Evolutionary conservation across 2,329 filamentous ascomycete genomes (phyloP).

Genomic region (Penicillium sp.): DNA sequence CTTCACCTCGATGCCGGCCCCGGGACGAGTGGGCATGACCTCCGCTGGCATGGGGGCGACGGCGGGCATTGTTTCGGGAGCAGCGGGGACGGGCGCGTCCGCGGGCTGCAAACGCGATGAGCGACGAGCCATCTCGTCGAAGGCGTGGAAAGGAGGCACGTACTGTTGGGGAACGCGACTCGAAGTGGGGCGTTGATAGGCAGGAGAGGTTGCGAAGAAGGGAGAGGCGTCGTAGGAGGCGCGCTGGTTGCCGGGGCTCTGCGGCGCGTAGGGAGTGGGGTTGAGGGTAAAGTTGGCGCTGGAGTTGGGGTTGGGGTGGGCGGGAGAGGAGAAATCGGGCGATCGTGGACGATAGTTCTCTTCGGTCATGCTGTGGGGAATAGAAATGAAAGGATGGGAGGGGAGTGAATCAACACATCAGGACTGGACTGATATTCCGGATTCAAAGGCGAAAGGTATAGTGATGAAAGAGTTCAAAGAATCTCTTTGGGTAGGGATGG

Average conservation of each 20-base stretch:
- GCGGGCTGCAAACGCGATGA: slow-evolving; percentile 42
- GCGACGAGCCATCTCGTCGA: slow-evolving; percentile 46
- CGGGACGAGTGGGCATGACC: slow-evolving; percentile 29
- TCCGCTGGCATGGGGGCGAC: slow-evolving; percentile 29
- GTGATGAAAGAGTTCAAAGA: background rate
- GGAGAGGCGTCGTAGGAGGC: slow-evolving; percentile 51
- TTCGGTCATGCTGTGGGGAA: slow-evolving; percentile 45
- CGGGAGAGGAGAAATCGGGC: slow-evolving; percentile 53
- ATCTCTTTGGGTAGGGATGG: slow-evolving; percentile 10
- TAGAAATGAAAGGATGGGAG: slow-evolving; percentile 3
- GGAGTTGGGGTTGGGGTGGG: slow-evolving; percentile 24
- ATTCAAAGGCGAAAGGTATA: background rate
- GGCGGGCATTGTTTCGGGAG: slow-evolving; percentile 16
- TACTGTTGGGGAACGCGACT: slow-evolving; percentile 40
- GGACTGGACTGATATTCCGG: background rate
- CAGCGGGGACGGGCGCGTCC: slow-evolving; percentile 29
- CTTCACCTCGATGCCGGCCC: slow-evolving; percentile 71
- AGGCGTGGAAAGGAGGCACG: slow-evolving; percentile 34
- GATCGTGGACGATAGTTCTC: slow-evolving; percentile 52
- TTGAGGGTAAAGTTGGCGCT: slow-evolving; percentile 13
- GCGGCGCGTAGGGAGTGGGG: slow-evolving; percentile 34
- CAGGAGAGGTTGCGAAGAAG: slow-evolving; percentile 41
- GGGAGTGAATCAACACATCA: slow-evolving; percentile 6
- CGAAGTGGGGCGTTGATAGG: slow-evolving; percentile 34
- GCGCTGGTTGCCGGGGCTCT: slow-evolving; percentile 40